phyloP scores from a whole-genome alignment of 2,329 filamentous ascomycete species.

The Trichoderma sp. region DNA sequence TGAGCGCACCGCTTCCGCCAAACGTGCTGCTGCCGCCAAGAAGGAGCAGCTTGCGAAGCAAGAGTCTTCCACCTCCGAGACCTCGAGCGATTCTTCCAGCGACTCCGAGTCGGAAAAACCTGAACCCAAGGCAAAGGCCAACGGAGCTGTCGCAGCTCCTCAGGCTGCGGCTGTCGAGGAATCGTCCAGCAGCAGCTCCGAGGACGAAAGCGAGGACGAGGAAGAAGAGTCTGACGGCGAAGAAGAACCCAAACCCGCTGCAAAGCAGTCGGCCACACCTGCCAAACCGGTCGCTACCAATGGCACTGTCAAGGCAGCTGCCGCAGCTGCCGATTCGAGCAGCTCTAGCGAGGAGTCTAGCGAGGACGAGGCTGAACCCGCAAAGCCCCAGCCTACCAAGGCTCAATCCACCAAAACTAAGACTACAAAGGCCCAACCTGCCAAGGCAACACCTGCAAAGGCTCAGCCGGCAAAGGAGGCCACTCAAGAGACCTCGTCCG shows the following conservation, averaged over 20 bases:
- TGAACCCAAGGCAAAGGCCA: conserved; percentile 36
- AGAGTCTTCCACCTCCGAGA: conserved; percentile 28
- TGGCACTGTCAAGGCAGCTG: not conserved
- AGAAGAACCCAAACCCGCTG: conserved; percentile 20
- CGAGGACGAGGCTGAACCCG: conserved; percentile 13
- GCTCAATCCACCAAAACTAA: conserved; percentile 26
- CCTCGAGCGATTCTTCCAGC: conserved; percentile 27
- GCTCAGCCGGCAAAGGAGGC: conserved; percentile 30
- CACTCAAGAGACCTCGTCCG: conserved; percentile 34
- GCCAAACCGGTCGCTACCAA: conserved; percentile 14
- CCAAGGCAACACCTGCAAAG: conserved; percentile 1
- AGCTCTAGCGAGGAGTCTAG: conserved; percentile 26
- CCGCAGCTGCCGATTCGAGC: conserved; percentile 14
- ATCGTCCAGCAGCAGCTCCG: conserved; percentile 27
- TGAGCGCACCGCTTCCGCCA: conserved; percentile 41
- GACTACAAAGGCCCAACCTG: conserved; percentile 28
- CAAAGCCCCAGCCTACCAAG: conserved; percentile 28
- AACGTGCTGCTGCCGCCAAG: conserved; percentile 29
- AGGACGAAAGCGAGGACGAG: conserved; percentile 28
- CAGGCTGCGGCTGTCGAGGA: conserved; percentile 28
- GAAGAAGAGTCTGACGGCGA: conserved; percentile 29
- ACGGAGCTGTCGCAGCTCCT: conserved; percentile 33
- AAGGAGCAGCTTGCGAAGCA: conserved; percentile 25
- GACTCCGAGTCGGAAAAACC: conserved; percentile 21
- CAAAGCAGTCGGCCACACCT: conserved; percentile 4